phyloP scores from a whole-genome alignment of 768 basidiomycete species.

The Asterophora lycoperdoides region DNA sequence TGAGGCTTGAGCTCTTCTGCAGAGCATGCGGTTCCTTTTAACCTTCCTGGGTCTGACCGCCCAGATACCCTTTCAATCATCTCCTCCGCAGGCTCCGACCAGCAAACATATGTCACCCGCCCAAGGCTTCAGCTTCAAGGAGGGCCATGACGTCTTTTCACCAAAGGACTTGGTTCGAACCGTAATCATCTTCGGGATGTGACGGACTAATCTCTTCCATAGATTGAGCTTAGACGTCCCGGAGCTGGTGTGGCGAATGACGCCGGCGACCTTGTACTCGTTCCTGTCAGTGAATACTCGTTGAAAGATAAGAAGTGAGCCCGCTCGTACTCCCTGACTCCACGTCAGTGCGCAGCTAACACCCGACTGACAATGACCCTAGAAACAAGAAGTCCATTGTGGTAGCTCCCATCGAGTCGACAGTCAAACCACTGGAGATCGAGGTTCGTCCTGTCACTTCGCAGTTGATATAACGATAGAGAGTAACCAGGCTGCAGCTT shows the following conservation, averaged over 20 bases:
- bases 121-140: slow-evolving; percentile 53
- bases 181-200: neutral
- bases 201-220: neutral
- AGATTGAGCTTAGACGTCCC: slow-evolving; percentile 63
- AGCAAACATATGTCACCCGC: slow-evolving; percentile 21
- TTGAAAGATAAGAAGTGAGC: slow-evolving; percentile 71
- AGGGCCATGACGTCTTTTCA: slow-evolving; percentile 56
- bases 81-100: slow-evolving; percentile 15
- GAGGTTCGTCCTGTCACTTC: slow-evolving; percentile 32
- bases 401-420: slow-evolving; percentile 54
- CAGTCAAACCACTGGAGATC: slow-evolving; percentile 47
- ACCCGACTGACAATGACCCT: neutral
- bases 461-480: neutral
- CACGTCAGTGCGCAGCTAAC: neutral
- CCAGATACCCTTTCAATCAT: slow-evolving; percentile 45
- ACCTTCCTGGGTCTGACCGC: slow-evolving; percentile 51
- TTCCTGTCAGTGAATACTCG: slow-evolving; percentile 65
- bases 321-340: neutral
- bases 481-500: slow-evolving; percentile 32
- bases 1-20: neutral
- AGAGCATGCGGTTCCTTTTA: slow-evolving; percentile 50
- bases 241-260: slow-evolving; percentile 62
- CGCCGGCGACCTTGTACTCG: slow-evolving; percentile 62
- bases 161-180: slow-evolving; percentile 57
- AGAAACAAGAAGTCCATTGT: slow-evolving; percentile 72